Evolutionary conservation across 768 basidiomycete species (phyloP).

Genomic region (Suillus plorans): DNA sequence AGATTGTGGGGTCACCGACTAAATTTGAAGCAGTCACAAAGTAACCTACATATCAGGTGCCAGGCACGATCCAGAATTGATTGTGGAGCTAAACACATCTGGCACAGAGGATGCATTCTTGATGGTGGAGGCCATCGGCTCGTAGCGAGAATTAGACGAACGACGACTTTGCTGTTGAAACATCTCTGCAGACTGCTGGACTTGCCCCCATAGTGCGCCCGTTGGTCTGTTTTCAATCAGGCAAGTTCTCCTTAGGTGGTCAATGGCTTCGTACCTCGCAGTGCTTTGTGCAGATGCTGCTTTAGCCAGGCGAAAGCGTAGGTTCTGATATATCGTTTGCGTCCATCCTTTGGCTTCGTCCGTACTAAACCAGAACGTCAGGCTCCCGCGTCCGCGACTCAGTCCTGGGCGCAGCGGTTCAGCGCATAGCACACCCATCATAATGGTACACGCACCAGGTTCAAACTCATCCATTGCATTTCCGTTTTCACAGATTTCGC

Average conservation of each 20-base stretch:
- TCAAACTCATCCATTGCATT: slow-evolving; percentile 8
- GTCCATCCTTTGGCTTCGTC: slow-evolving; percentile 16
- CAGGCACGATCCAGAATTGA: slow-evolving; percentile 10
- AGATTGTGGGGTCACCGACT: slow-evolving; percentile 6
- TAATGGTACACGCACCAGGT: slow-evolving; percentile 21
- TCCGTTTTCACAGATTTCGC: slow-evolving; percentile 5
- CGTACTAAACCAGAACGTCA: slow-evolving; percentile 27
- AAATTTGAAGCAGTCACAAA: not conserved
- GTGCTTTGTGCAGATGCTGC: not conserved
- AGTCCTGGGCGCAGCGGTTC: slow-evolving; percentile 15
- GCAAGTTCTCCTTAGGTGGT: not conserved
- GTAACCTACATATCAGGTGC: slow-evolving; percentile 18
- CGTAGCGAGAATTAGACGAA: slow-evolving; percentile 6
- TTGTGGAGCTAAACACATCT: slow-evolving; percentile 17
- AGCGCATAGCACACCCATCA: not conserved
- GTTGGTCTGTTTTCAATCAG: slow-evolving; percentile 15
- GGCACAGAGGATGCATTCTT: slow-evolving; percentile 10
- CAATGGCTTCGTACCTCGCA: slow-evolving; percentile 16
- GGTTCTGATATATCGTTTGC: slow-evolving; percentile 21
- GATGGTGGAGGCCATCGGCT: not conserved
- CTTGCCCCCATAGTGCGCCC: slow-evolving; percentile 15
- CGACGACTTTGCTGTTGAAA: slow-evolving; percentile 12
- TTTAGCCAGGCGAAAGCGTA: slow-evolving; percentile 16
- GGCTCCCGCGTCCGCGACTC: not conserved
- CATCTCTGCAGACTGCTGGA: slow-evolving; percentile 14